These are phyloP conservation scores for Xylariomycetidae sp. DNA, from an alignment of 2,329 filamentous ascomycete species.

Conservation along the genomic window DNA sequence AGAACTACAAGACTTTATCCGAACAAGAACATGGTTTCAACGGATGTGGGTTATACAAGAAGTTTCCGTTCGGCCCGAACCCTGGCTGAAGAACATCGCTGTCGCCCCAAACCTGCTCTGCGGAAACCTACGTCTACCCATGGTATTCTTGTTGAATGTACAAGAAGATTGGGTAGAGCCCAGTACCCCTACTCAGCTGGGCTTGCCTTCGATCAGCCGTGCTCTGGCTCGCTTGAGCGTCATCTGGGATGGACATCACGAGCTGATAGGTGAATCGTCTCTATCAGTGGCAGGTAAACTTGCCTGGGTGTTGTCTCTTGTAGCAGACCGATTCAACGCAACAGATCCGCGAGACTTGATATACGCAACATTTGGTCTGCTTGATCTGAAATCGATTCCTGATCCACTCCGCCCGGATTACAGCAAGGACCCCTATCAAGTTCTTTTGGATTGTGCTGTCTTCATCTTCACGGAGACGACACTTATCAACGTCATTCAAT, in stretches of 20 bases:
- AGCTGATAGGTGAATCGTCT: not conserved
- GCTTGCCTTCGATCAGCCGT: constrained; percentile 2
- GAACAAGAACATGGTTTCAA: constrained; percentile 4
- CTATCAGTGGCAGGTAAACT: constrained; percentile 1
- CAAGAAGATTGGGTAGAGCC: constrained; percentile 5
- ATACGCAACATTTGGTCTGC: constrained; percentile 5
- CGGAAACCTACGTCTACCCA: constrained; percentile 5
- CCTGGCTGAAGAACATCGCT: constrained; percentile 1
- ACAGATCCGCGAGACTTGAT: constrained; percentile 8
- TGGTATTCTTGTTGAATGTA: constrained; percentile 1
- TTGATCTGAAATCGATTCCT: not conserved
- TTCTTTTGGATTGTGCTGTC: constrained; percentile 6
- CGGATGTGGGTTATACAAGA: constrained; percentile 11
- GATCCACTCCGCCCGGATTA: constrained; percentile 4
- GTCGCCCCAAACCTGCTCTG: constrained; percentile 3
- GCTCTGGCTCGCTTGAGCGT: not conserved
- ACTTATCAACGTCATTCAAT: constrained; percentile 7
- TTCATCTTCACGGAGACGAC: constrained; percentile 3
- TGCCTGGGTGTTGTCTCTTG: constrained; percentile 4
- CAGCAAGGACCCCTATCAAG: constrained; percentile 1
- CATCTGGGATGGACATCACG: constrained; percentile 5
- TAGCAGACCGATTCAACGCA: constrained; percentile 4
- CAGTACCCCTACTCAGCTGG: not conserved
- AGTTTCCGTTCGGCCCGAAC: constrained; percentile 6
- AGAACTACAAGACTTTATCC: constrained; percentile 8